phyloP scores from a whole-genome alignment of 2,329 filamentous ascomycete genomes.

The Apiospora arundinis region DNA sequence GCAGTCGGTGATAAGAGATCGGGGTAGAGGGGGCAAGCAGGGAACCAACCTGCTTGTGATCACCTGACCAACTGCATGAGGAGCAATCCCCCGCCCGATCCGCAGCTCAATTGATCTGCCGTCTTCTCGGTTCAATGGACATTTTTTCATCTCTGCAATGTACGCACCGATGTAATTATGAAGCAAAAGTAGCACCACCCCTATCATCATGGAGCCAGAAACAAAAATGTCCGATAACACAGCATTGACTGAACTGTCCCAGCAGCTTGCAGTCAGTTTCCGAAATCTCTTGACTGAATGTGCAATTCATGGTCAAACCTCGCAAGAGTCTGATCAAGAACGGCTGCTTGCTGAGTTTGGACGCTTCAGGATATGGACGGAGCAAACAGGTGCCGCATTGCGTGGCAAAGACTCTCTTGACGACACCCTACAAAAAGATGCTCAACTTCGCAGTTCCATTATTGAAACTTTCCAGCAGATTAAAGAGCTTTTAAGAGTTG shows the following conservation, averaged over 20 bases:
- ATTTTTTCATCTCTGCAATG: background rate
- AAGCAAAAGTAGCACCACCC: background rate
- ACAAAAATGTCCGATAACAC: background rate
- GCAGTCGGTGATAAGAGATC: background rate
- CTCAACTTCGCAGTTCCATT: background rate
- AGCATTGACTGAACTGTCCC: too few species aligned
- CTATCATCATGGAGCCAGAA: background rate
- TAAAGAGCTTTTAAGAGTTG: background rate
- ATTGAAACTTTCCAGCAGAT: background rate
- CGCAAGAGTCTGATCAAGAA: too few species aligned
- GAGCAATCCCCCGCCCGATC: background rate
- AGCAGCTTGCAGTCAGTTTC: too few species aligned
- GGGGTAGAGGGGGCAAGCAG: background rate
- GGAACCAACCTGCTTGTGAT: background rate
- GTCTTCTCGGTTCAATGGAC: background rate
- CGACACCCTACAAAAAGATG: background rate
- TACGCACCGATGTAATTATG: background rate
- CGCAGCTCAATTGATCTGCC: background rate
- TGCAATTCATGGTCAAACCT: too few species aligned
- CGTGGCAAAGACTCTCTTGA: background rate
- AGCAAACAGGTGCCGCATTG: background rate
- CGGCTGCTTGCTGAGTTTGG: too few species aligned
- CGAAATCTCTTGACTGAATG: too few species aligned
- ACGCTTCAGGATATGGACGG: background rate
- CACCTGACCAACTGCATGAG: background rate